Evolutionary conservation across 306 rosid species (phyloP), one percentile per base, ranked within the genome.

Genomic region (Fagus sylvatica): DNA sequence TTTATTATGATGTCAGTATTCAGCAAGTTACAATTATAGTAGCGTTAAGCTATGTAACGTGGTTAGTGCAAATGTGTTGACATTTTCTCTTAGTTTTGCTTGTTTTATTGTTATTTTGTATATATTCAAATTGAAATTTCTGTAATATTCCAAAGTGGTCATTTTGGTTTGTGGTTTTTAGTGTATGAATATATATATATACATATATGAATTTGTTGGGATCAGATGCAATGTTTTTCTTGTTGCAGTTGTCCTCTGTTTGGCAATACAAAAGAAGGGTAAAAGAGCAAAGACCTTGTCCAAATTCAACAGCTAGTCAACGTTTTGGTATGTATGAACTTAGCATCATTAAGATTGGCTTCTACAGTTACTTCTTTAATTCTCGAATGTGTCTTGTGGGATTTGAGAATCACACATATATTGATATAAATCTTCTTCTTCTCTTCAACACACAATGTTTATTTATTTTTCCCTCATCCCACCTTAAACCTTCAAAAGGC

Each of bases 231-330:
- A 51, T 51, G 42, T 7, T 48, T 73, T 79, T 80, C 73, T 42
- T 74, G 70, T 70, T 83, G 82, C 80, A 95, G 99, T 82, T 96
- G 75, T 88, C 97, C 53, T 86, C 96, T 3, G 93, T 93, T 7
- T 96, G 99, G 99, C 90, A 90, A 79, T 88, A 87, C 77, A 90
- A 87, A 88, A 91, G 98, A 81, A 92, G 81, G 88, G 70, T 83
- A 85, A 96, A 91, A 64, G 99, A 91, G 88, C 91, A 81, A 69
- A 93, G 89, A 77, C 90, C 96, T 57, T 95, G 99, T 87, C 87
- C 87, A 7, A 90, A 89, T 82, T 75, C 94, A 83, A 87, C 90
- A 15, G 78, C 89, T 42, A 66, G 82, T 75, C 95, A 73, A 60
- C 93, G 81, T 76, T 84, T 72, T 64, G 93, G 98, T 94, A 86